Percentiles rank a stretch among this genome's conserved stretches.
Conservation (phyloP, 176 grass and related monocot genomes). For the Hordeum marinum region DNA sequence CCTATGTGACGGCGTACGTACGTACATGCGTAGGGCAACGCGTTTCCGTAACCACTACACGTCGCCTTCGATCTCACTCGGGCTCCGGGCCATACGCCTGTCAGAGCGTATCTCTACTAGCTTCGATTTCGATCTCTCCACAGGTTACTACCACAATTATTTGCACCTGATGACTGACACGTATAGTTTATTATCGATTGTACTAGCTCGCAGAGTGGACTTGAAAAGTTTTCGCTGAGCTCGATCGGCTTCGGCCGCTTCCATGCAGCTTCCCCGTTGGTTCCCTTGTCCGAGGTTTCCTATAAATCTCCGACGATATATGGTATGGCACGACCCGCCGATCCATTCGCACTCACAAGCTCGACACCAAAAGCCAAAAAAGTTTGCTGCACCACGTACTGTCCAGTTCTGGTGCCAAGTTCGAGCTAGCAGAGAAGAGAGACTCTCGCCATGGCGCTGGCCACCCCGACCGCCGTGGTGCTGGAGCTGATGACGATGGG, state of each 20-base stretch:
- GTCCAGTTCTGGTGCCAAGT: neutral
- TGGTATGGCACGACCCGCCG: neutral
- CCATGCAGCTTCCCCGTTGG: neutral
- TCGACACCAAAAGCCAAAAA: neutral
- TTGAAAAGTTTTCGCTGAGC: neutral
- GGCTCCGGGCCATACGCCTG: neutral
- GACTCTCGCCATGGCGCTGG: conserved; percentile 15
- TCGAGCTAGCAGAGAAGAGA: neutral
- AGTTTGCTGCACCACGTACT: neutral
- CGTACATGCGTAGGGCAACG: neutral
- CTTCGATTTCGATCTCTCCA: neutral
- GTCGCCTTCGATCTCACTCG: neutral
- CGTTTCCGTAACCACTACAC: neutral
- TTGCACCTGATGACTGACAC: neutral
- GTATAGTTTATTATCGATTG: neutral
- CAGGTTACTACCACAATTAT: neutral
- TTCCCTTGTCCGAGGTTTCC: neutral
- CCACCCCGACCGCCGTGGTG: conserved; percentile 19
- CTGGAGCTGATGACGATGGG: conserved; percentile 51
- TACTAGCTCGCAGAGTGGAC: neutral
- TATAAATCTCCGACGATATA: neutral
- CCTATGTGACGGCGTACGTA: neutral
- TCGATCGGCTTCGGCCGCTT: neutral
- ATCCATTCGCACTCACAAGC: neutral
- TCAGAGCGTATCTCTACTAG: neutral